Evolutionary conservation across 805 yeast species (phyloP), one percentile per base, ranked within the genome.

Genomic region (Candida tibetensis): DNA sequence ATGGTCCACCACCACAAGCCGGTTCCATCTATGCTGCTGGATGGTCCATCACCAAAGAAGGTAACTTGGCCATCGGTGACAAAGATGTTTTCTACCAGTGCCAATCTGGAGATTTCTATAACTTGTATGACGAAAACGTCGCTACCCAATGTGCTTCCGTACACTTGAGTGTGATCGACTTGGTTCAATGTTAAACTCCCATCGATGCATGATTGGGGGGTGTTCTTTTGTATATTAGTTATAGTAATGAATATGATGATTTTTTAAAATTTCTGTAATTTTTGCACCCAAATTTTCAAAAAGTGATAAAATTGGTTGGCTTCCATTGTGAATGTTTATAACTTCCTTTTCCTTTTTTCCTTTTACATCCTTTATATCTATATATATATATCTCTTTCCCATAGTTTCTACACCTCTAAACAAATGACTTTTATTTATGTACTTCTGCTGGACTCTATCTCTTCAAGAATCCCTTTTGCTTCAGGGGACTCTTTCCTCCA

Each of bases 1-100:
- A 82, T 58, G 86, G 86, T 58, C 85, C 85, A 43, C 82, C 85
- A 66, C 89, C 90, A 56, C 91, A 83, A 72, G 86, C 57, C 28
- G 62, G 62, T 25, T 38, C 60, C 42, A 55, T 57, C 43, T 57
- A 49, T 48, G 61, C 61, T 41, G 60, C 55, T 25, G 62, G 62
- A 26, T 57, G 62, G 62, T 44, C 48, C n/a, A 39, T 41, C 31
- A 40, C 44, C 51, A 76, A 72, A 53, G 82, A 85, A 46, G 41
- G 39, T 32, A 76, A 76, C 64, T 74, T 82, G 55, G 86, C 86
- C 25, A 62, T 82, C 45, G 89, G 87, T 64, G 64, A 65, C 52
- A 53, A 63, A 32, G 77, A 77, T 43, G 69, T 72, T 38, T 83
- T 83, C 73, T 82, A 75, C 75, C 84, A 81, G 66, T 84, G 91